Base-by-base conservation (phyloP, 2,329 filamentous ascomycete species). In the Chalaropsis thielavioides region DNA sequence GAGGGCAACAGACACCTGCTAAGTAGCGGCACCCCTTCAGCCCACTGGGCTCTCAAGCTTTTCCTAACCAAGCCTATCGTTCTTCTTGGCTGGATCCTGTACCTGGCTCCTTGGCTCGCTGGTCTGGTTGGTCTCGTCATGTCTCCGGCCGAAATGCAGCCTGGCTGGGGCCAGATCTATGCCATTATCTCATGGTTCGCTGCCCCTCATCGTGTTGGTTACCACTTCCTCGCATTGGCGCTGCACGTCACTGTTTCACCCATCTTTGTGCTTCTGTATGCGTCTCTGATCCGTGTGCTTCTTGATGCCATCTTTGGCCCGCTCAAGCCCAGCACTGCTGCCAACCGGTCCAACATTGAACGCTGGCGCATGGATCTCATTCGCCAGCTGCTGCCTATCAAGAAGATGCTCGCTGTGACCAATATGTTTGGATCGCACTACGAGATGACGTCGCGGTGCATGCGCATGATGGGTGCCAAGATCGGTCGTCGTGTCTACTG, bases 401-500 rank as follows among this genome's bases (percentile, higher is more conserved):
- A 73, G 3, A 72, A 73, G 4, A 75, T 83, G 22, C 77, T 79
- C 67, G 75, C 78, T 22, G 69, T 83, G 62, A 81, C 79, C 0
- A 74, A 75, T 40, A 72, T 83, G 22, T 79, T 82, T 66, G 81
- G 81, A 7, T 75, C 76, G 35, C 81, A 83, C 68, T 83, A 83
- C 68, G 80, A 82, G 67, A 75, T 76, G 10, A 83, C 80, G 1
- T 82, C 80, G 0, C 71, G 79, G 49, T 75, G 79, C 0, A 72
- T 81, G 7, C 75, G 81, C 15, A 72, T 78, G 65, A 72, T 83
- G 19, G 81, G 81, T n/a, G 78, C 76, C 15, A 78, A 76, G 69
- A 75, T 82, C 49, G 81, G 81, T 27, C 75, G 76, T 69, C 75
- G 78, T 3, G 77, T 83, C 0, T 83, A 83, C 70, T 83, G 81